Evolutionary conservation across 2,329 filamentous ascomycete species (phyloP), one percentile per base, ranked within the genome.

Genomic region (Aspergillus jensenii): DNA sequence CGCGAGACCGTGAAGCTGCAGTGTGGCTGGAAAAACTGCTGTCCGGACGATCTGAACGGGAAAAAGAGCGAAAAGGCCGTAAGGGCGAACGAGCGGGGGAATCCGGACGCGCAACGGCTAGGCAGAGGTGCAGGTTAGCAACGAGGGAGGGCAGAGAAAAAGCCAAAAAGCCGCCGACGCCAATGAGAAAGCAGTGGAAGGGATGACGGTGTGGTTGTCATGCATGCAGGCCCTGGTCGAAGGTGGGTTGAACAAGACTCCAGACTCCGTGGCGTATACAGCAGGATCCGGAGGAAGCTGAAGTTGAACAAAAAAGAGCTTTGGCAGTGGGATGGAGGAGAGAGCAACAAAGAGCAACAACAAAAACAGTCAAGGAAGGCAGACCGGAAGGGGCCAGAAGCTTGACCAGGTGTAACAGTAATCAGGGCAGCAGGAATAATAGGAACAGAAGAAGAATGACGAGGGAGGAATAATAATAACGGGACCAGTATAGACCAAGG

Each of bases 71-170:
- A 59, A 72, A 65, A 17, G 69, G 64, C 44, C 65, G 66, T 21
- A 72, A 60, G 25, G 70, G 64, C 39, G 71, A 74, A 62, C 72
- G 70, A 56, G 71, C 68, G 40, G 67, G 66, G 50, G 71, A 66
- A 23, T 73, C 68, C 53, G 69, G 68, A 45, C 65, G 67, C 43
- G 67, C 66, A 50, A 65, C 60, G 62, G 67, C 71, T 73, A 65
- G 56, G 46, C 23, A 55, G 55, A 40, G 19, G 48, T 52, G 58
- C 43, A 15, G 35, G 53, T 62, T 55, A 57, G 60, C 64, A 71
- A 67, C 62, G 59, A 62, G 51, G 64, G 52, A 65, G 55, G 61
- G 43, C 48, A 31, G 27, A 52, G 49, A 6, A 51, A 52, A 31
- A 43, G 39, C 37, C 46, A 41, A 47, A 45, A 56, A 47, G 6